Evolutionary conservation across 805 yeast genomes (phyloP).

Genomic region (Scheffersomyces spartinae): DNA sequence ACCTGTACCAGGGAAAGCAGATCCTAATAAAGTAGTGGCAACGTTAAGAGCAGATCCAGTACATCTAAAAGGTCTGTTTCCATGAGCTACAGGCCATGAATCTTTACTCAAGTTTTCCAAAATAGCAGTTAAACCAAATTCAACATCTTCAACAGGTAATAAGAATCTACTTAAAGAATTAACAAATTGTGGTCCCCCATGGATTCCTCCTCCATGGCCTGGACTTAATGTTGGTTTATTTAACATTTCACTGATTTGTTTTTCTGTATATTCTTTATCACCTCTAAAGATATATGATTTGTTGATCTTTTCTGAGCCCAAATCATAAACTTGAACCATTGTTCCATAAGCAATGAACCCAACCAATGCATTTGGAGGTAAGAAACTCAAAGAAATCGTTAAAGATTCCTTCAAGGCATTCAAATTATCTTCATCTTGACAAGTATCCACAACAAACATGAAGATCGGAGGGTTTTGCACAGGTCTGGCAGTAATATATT

Average conservation of each 20-base stretch:
- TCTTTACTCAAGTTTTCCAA: conserved; percentile 70
- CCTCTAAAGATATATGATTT: conserved; percentile 83
- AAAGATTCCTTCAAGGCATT: conserved; percentile 74
- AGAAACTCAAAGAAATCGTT: conserved; percentile 58
- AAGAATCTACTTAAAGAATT: conserved; percentile 48
- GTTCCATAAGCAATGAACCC: conserved; percentile 87
- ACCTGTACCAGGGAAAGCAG: conserved; percentile 74
- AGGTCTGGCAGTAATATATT: conserved; percentile 74
- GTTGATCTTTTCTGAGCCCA: conserved; percentile 50
- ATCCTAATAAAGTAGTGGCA: conserved; percentile 73
- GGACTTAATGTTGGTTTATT: conserved; percentile 19
- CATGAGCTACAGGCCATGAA: conserved; percentile 83
- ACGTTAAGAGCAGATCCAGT: conserved; percentile 88
- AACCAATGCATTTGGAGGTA: conserved; percentile 83
- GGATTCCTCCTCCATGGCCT: conserved; percentile 11
- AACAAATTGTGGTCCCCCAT: conserved; percentile 10
- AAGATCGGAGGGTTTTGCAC: conserved; percentile 79
- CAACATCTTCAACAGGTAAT: conserved; percentile 65
- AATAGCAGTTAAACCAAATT: conserved; percentile 68
- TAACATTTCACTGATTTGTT: conserved; percentile 48
- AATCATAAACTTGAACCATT: conserved; percentile 82
- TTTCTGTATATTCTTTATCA: conserved; percentile 69
- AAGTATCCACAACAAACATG: conserved; percentile 74
- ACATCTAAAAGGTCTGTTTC: conserved; percentile 78
- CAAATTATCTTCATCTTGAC: conserved; percentile 83